A percentile compares a stretch with the other conserved stretches of the same genome.
Evolutionary conservation across 106 monocot genomes (phyloP).

Genomic region (Dendrobium huoshanense): DNA sequence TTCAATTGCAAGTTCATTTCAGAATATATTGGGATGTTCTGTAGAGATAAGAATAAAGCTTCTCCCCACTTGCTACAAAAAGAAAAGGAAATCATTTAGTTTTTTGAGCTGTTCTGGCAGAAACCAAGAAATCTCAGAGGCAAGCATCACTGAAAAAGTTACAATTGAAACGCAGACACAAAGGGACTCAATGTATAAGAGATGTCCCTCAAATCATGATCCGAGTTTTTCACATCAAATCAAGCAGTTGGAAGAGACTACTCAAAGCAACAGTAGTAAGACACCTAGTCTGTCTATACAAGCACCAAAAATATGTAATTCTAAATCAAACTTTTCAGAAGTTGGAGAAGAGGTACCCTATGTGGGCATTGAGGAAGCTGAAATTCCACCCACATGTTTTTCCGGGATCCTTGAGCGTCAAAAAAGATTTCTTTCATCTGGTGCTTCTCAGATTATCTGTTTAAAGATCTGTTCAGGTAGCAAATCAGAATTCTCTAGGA

Average conservation of each 20-base stretch:
- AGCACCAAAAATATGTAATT: constrained; percentile 20
- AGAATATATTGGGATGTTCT: constrained; percentile 56
- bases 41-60: constrained; percentile 70
- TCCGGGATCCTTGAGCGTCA: constrained; percentile 44
- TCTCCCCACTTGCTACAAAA: constrained; percentile 24
- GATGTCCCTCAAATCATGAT: constrained; percentile 19
- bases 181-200: constrained; percentile 27
- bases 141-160: constrained; percentile 39
- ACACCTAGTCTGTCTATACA: constrained; percentile 20
- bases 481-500: constrained; percentile 43
- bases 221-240: constrained; percentile 23
- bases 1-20: constrained; percentile 62
- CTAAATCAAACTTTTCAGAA: constrained; percentile 21
- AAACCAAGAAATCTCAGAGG: constrained; percentile 43
- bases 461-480: constrained; percentile 31
- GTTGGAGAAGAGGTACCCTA: constrained; percentile 19
- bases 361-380: constrained; percentile 35
- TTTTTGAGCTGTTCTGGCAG: constrained; percentile 73
- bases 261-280: constrained; percentile 16
- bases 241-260: constrained; percentile 26
- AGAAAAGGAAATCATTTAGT: constrained; percentile 42
- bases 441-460: constrained; percentile 41
- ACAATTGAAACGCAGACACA: constrained; percentile 26
- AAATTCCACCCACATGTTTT: constrained; percentile 63
- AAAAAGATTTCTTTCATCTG: constrained; percentile 36